A percentile compares a stretch with the other conserved stretches of the same genome.
phyloP scores from a whole-genome alignment of 2,329 filamentous ascomycete species.

The Colletotrichum magnum region DNA sequence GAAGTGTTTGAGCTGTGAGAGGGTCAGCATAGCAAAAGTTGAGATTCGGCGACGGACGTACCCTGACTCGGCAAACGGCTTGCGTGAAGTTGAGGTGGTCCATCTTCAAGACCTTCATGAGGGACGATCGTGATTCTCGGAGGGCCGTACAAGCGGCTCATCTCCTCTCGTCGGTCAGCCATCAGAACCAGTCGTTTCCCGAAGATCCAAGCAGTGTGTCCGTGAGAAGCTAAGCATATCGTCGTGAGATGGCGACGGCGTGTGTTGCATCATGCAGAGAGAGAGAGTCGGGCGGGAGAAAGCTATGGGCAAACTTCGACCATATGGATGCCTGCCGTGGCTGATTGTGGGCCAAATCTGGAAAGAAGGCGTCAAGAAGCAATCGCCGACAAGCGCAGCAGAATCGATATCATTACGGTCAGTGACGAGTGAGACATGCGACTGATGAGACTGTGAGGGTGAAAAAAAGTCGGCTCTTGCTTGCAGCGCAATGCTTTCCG shows the following conservation, averaged over 20 bases:
- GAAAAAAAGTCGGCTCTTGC: constrained; percentile 36
- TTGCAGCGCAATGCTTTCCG: constrained; percentile 31
- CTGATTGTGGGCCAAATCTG: background rate
- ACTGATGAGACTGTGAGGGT: constrained; percentile 15
- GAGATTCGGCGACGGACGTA: constrained; percentile 5
- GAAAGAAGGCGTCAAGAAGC: constrained; percentile 22
- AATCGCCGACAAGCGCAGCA: constrained; percentile 27
- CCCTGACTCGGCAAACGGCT: constrained; percentile 37
- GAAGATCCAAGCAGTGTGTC: constrained; percentile 32
- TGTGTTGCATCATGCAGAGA: constrained; percentile 38
- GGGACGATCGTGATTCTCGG: constrained; percentile 40
- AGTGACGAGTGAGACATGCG: constrained; percentile 27
- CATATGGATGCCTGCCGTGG: constrained; percentile 19
- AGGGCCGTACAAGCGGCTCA: constrained; percentile 40
- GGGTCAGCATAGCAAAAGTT: constrained; percentile 9
- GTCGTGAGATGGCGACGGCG: constrained; percentile 27
- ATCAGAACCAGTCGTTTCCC: constrained; percentile 36
- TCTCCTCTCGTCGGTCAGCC: constrained; percentile 40
- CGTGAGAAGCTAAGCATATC: constrained; percentile 37
- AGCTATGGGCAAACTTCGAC: constrained; percentile 4
- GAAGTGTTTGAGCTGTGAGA: constrained; percentile 19
- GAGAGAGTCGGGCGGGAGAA: background rate
- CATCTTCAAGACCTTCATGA: constrained; percentile 34
- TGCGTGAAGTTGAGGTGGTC: constrained; percentile 36
- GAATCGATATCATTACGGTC: constrained; percentile 26